Conservation (phyloP, 2,329 filamentous ascomycete genomes). For the Trichoderma citrinoviride region DNA sequence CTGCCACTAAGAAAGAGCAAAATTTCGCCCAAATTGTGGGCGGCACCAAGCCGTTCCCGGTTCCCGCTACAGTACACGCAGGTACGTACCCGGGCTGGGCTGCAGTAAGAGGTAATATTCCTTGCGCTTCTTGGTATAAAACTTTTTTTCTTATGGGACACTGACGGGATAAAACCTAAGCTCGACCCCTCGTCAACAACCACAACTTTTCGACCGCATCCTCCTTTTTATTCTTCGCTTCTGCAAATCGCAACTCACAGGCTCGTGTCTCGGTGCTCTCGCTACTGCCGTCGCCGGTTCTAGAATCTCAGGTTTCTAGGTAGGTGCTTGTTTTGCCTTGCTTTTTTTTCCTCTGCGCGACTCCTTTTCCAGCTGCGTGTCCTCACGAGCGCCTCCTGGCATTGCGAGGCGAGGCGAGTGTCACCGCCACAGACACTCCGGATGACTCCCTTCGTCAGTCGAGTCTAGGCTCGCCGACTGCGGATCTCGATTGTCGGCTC, state of each 20-base stretch:
- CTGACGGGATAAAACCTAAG: conserved; percentile 17
- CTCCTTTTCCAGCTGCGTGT: not conserved
- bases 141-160: not conserved
- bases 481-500: not conserved
- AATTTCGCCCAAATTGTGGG: conserved; percentile 12
- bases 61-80: not conserved
- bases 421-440: conserved; percentile 12
- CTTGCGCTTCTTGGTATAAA: not conserved
- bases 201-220: conserved; percentile 17
- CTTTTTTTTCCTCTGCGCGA: not conserved
- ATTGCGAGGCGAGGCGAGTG: not conserved
- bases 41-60: conserved; percentile 12
- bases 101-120: not conserved
- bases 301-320: conserved; percentile 8
- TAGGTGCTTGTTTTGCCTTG: not conserved
- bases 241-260: not conserved
- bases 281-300: not conserved
- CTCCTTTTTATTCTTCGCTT: not conserved
- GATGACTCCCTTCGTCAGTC: not conserved
- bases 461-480: not conserved
- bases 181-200: conserved; percentile 18
- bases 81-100: conserved; percentile 3
- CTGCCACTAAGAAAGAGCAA: not conserved
- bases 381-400: not conserved
- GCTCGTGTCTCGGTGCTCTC: not conserved